Base-by-base conservation (phyloP, 2,329 filamentous ascomycete genomes). In the Stagonosporopsis vannaccii region DNA sequence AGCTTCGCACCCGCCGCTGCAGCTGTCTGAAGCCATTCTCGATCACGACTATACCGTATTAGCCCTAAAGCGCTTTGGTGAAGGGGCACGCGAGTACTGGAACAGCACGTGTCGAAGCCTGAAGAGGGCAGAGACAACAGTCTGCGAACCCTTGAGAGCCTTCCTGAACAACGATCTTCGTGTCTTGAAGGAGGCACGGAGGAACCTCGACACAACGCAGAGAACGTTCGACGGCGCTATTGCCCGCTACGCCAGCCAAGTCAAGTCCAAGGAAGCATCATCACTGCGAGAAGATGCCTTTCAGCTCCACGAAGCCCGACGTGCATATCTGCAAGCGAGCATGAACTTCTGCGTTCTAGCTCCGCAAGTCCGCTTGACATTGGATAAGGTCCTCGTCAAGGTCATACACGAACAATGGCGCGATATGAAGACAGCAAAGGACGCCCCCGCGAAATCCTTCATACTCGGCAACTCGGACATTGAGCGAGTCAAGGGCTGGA, bases 21-120 rank as follows among this genome's bases (percentile, higher is more conserved):
- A 87, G 51, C 82, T 92, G 52, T 91, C 90, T 57, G 93, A 97
- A 76, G 89, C 90, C 50, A 85, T 94, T 49, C 83, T 99, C 71
- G 95, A 99, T 73, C 92, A 96, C 78, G 95, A 99, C 78, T 98
- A 98, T 76, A 95, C 93, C 0, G 82, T 96, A 43, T 82, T 97
- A 59, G 92, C 93, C 15, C 85, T 98, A 75, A 91, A 90, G 76
- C 85, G 90, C 53, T 90, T 93, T 71, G 90, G 89, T 17, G 94
- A 99, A 63, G 91, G 91, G 5, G 89, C 92, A 51, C 88, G 89
- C 67, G 93, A 97, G 72, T 93, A 92, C 81, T 97, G 92, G 92
- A 85, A 85, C 61, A 87, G 89, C 62, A 84, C 92, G 22, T 78
- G 97, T 52, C 82, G 82, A 55, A 86, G 87, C 32, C 86, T 92